Percentiles rank a stretch among this genome's conserved stretches.
These are phyloP conservation scores for Phymatotrichopsis omnivora DNA, from an alignment of 2,329 filamentous ascomycete genomes.

Conservation along the genomic window DNA sequence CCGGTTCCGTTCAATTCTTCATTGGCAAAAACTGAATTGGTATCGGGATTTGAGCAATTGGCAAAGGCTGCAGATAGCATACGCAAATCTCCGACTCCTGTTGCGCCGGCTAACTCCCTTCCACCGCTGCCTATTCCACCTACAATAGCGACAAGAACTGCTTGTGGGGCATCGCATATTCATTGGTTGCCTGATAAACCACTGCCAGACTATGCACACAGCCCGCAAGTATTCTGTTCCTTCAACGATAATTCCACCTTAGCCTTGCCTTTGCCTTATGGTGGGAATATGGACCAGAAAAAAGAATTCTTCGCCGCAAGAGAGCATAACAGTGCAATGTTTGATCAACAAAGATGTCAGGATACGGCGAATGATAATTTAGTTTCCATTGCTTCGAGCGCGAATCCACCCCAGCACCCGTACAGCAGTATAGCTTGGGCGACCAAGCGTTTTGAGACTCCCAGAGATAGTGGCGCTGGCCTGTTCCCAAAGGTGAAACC, in stretches of 20 bases:
- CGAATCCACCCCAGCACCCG: too few relatives aligned
- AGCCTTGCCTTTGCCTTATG: too few relatives aligned
- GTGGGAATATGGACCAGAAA: slow-evolving; percentile 20
- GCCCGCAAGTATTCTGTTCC: slow-evolving; percentile 6
- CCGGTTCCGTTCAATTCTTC: slow-evolving; percentile 10
- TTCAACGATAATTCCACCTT: slow-evolving; percentile 5
- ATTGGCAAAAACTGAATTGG: slow-evolving; percentile 17
- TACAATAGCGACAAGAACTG: slow-evolving; percentile 19
- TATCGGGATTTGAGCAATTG: slow-evolving; percentile 21
- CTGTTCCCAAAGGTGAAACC: neutral
- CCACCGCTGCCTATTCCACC: slow-evolving; percentile 20
- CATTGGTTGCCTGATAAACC: slow-evolving; percentile 16
- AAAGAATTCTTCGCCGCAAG: slow-evolving; percentile 23
- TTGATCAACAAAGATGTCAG: slow-evolving; percentile 12
- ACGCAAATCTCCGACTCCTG: slow-evolving; percentile 9
- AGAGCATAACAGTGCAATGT: slow-evolving; percentile 16
- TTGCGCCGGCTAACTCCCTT: slow-evolving; percentile 16
- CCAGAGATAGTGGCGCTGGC: too few relatives aligned
- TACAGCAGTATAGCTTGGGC: too few relatives aligned
- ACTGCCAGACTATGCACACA: neutral
- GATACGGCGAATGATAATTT: too few relatives aligned
- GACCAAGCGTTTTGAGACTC: too few relatives aligned
- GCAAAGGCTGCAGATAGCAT: slow-evolving; percentile 15
- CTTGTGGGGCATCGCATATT: slow-evolving; percentile 22
- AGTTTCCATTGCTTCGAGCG: too few relatives aligned